Conservation (phyloP, 305 asterid genomes). For the Petunia hybrid region DNA sequence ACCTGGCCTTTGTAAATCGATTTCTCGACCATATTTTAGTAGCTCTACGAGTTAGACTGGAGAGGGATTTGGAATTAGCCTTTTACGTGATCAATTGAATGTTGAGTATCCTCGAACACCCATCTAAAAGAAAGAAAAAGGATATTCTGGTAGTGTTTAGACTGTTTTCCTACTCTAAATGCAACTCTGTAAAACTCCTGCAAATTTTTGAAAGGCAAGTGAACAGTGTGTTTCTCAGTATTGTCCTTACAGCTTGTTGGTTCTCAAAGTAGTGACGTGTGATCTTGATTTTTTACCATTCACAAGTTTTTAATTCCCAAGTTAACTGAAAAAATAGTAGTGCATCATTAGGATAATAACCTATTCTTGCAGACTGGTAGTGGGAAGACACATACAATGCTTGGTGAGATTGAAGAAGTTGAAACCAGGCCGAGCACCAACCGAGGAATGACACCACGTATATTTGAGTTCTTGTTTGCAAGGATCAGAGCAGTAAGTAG, state of each 20-base stretch:
- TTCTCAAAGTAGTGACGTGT: constrained; percentile 10
- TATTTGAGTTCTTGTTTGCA: constrained; percentile 96
- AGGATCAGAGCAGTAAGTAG: constrained; percentile 90
- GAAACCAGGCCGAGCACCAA: constrained; percentile 78
- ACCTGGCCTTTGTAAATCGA: background rate
- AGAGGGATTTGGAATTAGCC: background rate
- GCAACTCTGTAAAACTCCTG: constrained; percentile 5
- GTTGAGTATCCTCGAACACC: background rate
- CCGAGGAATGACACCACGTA: constrained; percentile 98
- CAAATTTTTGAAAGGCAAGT: constrained; percentile 4
- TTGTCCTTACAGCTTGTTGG: constrained; percentile 1
- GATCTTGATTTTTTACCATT: constrained; percentile 5
- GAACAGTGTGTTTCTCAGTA: background rate
- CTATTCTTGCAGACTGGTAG: constrained; percentile 83
- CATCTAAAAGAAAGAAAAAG: too few species aligned
- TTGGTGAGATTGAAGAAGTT: constrained; percentile 88
- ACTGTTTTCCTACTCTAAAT: background rate
- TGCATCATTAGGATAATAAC: constrained; percentile 11
- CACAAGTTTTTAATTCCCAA: background rate
- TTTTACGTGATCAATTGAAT: background rate
- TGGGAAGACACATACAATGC: constrained; percentile 98
- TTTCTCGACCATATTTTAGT: background rate
- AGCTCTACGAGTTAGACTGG: background rate
- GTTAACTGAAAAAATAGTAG: constrained; percentile 27
- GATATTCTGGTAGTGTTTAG: background rate